Evolutionary conservation across 306 rosid genomes (phyloP), one percentile per base, ranked within the genome.

Genomic region (Glycine tomentella): DNA sequence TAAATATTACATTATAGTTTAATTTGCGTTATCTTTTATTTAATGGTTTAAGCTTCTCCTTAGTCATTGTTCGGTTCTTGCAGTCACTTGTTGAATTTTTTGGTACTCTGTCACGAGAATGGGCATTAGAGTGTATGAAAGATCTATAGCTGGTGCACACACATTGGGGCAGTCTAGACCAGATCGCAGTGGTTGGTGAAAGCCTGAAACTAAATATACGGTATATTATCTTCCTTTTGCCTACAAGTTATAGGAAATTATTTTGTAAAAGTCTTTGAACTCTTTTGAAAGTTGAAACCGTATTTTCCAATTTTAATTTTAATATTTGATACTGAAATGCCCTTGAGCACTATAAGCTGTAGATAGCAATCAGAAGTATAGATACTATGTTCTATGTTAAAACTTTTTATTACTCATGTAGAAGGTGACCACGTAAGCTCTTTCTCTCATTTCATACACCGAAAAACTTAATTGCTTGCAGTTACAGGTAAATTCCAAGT

Each of bases 191-290:
- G 20, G 20, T 20, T 20, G 20, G 20, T 20, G 20, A 20, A 20
- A 20, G 20, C 20, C 20, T 20, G 20, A 20, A 20, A 20, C 98
- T 63, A 87, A 91, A 79, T 92, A 96, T 77, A 92, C 97, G 84
- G 98, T 93, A 93, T 72, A 42, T 74, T 62, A 69, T 80, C 75
- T 57, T 67, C 79, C 75, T 76, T 55, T 72, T 20, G 12, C 64
- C 78, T 2, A n/a, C 71, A 10, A 72, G 16, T 69, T 67, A 31
- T 36, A 48, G 42, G 52, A 58, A 33, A 73, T 31, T 7, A 33
- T 33, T 72, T 67, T 65, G 65, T 16, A 4, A 5, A 15, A 75
- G 46, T 56, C 20, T 34, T 74, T 61, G 17, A 56, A 58, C 57
- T 65, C 59, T 59, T 34, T 34, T 52, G 46, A 50, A 33, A 49